Evolutionary conservation across 345 rosid genomes (phyloP).

Genomic region (Mangifera indica): DNA sequence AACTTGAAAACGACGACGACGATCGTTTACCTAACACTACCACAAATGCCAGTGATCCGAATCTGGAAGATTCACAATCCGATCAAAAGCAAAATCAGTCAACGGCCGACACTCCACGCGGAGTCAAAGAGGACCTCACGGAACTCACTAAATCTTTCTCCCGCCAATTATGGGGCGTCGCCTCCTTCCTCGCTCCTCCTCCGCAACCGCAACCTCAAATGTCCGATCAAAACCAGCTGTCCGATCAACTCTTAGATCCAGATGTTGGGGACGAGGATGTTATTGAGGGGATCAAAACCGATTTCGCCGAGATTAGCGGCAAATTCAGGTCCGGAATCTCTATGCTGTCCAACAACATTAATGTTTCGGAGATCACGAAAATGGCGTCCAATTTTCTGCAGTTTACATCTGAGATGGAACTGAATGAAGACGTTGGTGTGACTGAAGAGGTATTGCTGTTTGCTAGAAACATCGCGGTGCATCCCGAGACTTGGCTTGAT

Average conservation of each 20-base stretch:
- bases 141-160: conserved; percentile 77
- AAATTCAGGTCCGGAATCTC: conserved; percentile 65
- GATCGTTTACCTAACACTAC: background rate
- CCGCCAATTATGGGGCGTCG: conserved; percentile 87
- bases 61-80: conserved; percentile 9
- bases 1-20: conserved; percentile 39
- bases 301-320: conserved; percentile 69
- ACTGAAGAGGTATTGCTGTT: conserved; percentile 81
- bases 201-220: conserved; percentile 28
- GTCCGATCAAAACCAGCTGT: conserved; percentile 16
- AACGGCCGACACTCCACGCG: conserved; percentile 43
- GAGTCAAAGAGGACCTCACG: conserved; percentile 81
- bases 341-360: conserved; percentile 52
- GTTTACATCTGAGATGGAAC: conserved; percentile 50
- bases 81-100: conserved; percentile 26
- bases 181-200: conserved; percentile 87
- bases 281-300: conserved; percentile 58
- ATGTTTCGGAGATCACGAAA: conserved; percentile 67
- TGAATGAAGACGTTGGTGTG: conserved; percentile 58
- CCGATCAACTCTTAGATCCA: conserved; percentile 28
- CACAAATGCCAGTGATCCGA: conserved; percentile 1
- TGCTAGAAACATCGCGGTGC: conserved; percentile 76
- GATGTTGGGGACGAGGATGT: conserved; percentile 36
- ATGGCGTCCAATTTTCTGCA: conserved; percentile 59
- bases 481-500: conserved; percentile 95